phyloP scores from a whole-genome alignment of 169 alveolate genomes.

The Perkinsus olseni region DNA sequence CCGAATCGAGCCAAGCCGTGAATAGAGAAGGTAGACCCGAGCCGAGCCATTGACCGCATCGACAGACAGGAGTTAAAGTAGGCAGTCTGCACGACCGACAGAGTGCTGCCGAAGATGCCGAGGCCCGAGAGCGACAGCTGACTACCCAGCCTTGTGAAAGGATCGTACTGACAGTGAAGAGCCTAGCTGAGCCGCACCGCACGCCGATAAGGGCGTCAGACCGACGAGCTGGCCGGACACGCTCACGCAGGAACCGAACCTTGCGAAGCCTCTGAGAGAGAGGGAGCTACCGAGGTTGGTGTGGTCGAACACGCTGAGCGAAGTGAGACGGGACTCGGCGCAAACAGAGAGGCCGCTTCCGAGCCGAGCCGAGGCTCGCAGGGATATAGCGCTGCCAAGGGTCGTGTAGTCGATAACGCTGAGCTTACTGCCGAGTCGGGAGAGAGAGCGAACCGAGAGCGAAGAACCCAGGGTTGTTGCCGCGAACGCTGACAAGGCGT shows the following conservation, averaged over 20 bases:
- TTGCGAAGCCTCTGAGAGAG: background rate
- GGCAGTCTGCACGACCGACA: background rate
- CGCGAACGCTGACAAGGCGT: background rate
- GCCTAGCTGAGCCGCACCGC: background rate
- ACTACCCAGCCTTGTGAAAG: background rate
- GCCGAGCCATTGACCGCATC: background rate
- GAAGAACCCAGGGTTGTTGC: background rate
- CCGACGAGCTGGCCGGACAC: background rate
- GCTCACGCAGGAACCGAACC: background rate
- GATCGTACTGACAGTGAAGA: background rate
- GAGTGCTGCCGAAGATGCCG: background rate
- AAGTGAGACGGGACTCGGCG: background rate
- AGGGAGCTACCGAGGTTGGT: background rate
- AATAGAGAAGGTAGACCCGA: background rate
- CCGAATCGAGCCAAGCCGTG: background rate
- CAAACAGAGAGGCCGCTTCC: background rate
- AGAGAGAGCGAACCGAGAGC: background rate
- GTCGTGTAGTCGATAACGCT: background rate
- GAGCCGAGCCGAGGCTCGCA: background rate
- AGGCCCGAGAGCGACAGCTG: background rate
- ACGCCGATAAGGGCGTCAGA: background rate
- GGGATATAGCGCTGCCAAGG: background rate
- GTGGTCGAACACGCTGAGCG: background rate
- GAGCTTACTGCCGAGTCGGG: background rate
- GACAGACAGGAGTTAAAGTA: background rate